phyloP scores from a whole-genome alignment of 768 basidiomycete species.

The Auricularia sp. region DNA sequence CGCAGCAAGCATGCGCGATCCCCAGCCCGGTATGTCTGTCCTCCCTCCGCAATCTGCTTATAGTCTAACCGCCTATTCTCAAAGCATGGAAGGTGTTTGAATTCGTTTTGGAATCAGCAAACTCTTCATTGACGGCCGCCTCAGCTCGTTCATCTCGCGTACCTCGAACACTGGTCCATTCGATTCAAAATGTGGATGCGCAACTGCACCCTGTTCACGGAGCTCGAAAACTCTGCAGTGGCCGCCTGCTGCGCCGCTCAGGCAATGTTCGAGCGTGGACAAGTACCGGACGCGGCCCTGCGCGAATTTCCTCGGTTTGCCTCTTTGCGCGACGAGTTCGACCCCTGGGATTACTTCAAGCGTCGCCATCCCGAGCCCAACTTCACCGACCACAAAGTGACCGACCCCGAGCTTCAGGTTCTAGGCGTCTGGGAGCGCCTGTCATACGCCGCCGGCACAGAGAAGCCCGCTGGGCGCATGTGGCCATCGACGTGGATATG shows the following conservation, averaged over 20 bases:
- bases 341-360: neutral
- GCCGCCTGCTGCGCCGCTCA: conserved; percentile 10
- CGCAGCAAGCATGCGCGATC: neutral
- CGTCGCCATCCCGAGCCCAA: neutral
- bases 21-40: neutral
- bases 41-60: neutral
- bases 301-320: neutral
- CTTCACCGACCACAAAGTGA: neutral
- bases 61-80: neutral
- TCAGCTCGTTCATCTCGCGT: conserved; percentile 16
- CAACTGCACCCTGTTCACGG: conserved; percentile 17
- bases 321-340: neutral
- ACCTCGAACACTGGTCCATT: neutral
- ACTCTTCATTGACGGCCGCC: conserved; percentile 15
- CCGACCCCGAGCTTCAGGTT: conserved; percentile 19
- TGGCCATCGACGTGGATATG: conserved; percentile 17
- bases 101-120: conserved; percentile 10
- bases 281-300: conserved; percentile 1
- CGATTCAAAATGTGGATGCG: neutral
- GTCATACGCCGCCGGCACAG: conserved; percentile 20
- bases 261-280: neutral
- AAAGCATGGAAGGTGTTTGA: conserved; percentile 11
- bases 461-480: conserved; percentile 20
- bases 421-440: conserved; percentile 26
- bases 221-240: conserved; percentile 26